Percentiles rank a stretch among this genome's conserved stretches.
Evolutionary conservation across 768 basidiomycete species (phyloP).

Genomic region (Favolaschia claudopus): DNA sequence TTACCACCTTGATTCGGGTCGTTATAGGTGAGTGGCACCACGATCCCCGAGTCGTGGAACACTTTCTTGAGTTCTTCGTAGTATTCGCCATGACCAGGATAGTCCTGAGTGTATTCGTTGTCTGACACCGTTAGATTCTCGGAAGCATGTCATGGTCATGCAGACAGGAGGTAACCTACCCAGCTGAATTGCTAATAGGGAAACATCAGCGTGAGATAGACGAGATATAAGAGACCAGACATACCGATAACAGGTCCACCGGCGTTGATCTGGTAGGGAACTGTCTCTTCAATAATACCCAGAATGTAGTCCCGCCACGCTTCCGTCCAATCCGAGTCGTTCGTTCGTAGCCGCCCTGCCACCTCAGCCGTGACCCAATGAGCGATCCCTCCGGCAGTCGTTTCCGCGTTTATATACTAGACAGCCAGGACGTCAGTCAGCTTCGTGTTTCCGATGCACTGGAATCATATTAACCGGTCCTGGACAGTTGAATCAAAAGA

Average conservation of each 20-base stretch:
- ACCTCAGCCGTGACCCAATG: slow-evolving; percentile 77
- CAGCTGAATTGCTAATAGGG: slow-evolving; percentile 14
- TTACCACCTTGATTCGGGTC: slow-evolving; percentile 66
- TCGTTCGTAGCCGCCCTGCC: slow-evolving; percentile 72
- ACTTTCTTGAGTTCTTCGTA: slow-evolving; percentile 67
- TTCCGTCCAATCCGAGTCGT: slow-evolving; percentile 71
- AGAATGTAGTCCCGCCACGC: slow-evolving; percentile 80
- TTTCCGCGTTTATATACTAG: slow-evolving; percentile 82
- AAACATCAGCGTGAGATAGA: slow-evolving; percentile 24
- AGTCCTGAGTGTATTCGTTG: slow-evolving; percentile 74
- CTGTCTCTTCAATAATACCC: slow-evolving; percentile 66
- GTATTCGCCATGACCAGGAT: slow-evolving; percentile 57
- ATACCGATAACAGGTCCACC: slow-evolving; percentile 82
- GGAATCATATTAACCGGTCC: slow-evolving; percentile 45
- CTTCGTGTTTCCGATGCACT: neutral
- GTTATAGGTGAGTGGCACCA: slow-evolving; percentile 79
- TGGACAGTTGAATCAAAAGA: slow-evolving; percentile 17
- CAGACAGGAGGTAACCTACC: neutral
- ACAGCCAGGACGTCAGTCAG: neutral
- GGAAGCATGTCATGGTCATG: neutral
- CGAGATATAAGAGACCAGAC: slow-evolving; percentile 45
- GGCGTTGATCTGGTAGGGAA: slow-evolving; percentile 69
- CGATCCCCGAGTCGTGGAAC: slow-evolving; percentile 63
- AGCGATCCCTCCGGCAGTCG: slow-evolving; percentile 76
- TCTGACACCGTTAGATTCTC: slow-evolving; percentile 50